Percentiles rank a stretch among this genome's conserved stretches.
These are phyloP conservation scores for Millerozyma miso DNA, from an alignment of 805 yeast species.

Conservation along the genomic window DNA sequence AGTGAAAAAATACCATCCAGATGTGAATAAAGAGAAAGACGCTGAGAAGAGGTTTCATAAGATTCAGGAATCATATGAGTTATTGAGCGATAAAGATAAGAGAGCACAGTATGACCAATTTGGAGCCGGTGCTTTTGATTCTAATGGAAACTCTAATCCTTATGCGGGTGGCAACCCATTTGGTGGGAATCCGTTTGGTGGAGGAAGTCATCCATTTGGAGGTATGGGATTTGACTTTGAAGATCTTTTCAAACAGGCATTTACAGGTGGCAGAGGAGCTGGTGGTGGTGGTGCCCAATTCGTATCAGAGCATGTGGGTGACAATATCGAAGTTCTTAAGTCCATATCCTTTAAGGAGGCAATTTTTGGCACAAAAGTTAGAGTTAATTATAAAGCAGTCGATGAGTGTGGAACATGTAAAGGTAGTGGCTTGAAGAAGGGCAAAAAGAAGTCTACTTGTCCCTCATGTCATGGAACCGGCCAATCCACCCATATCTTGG, in stretches of 20 bases:
- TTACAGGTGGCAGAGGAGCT: conserved; percentile 40
- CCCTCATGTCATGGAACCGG: conserved; percentile 91
- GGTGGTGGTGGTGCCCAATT: conserved; percentile 42
- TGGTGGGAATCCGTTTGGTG: conserved; percentile 42
- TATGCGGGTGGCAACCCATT: conserved; percentile 39
- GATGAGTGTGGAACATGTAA: conserved; percentile 76
- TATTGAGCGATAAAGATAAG: conserved; percentile 79
- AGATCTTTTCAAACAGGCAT: conserved; percentile 45
- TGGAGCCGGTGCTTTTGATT: conserved; percentile 82
- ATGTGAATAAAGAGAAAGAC: conserved; percentile 84
- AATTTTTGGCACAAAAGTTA: conserved; percentile 67
- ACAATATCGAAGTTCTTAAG: conserved; percentile 76
- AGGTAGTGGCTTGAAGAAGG: conserved; percentile 81
- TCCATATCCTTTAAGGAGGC: conserved; percentile 81
- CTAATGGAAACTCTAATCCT: conserved; percentile 49
- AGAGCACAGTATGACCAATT: conserved; percentile 86
- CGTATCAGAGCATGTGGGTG: conserved; percentile 82
- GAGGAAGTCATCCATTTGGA: conserved; percentile 47
- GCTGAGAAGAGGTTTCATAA: conserved; percentile 90
- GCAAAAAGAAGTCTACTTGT: conserved; percentile 75
- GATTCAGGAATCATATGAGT: conserved; percentile 91
- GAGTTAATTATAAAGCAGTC: conserved; percentile 66
- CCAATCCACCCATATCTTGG: conserved; percentile 76
- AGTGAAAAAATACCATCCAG: conserved; percentile 95
- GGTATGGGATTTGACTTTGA: conserved; percentile 49